Conservation (phyloP, 768 basidiomycete genomes). For the Psilocybe tampanensis region DNA sequence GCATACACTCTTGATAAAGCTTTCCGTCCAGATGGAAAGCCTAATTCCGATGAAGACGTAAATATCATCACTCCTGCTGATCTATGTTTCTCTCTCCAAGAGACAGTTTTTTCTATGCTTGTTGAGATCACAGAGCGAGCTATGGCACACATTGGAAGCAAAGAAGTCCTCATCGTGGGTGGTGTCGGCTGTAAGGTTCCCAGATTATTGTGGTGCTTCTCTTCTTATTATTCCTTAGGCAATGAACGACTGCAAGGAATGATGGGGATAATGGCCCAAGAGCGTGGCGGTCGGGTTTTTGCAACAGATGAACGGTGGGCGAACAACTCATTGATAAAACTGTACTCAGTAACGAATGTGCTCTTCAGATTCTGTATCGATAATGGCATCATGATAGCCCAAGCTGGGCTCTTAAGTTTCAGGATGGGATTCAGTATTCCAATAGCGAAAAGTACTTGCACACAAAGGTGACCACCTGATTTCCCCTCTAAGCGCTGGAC, state of each 20-base stretch:
- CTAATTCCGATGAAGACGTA: constrained; percentile 43
- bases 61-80: constrained; percentile 94
- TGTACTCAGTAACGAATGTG: not conserved
- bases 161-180: constrained; percentile 95
- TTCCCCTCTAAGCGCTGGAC: not conserved
- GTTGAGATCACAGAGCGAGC: constrained; percentile 99
- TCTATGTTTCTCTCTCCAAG: constrained; percentile 95
- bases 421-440: constrained; percentile 88
- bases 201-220: not conserved
- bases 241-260: constrained; percentile 95
- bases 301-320: constrained; percentile 92
- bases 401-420: constrained; percentile 90
- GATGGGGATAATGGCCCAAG: constrained; percentile 97
- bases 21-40: constrained; percentile 55
- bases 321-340: not conserved
- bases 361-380: constrained; percentile 92
- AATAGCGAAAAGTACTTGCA: constrained; percentile 81
- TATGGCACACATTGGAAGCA: constrained; percentile 98
- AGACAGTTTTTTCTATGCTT: constrained; percentile 96
- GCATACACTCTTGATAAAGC: constrained; percentile 85
- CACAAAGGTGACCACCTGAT: constrained; percentile 70
- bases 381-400: constrained; percentile 99
- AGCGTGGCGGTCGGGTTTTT: constrained; percentile 87
- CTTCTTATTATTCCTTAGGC: constrained; percentile 45
- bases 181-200: constrained; percentile 93